Conservation (phyloP, 371 early-diverging fungal genomes). For the Zychaea mexicana region DNA sequence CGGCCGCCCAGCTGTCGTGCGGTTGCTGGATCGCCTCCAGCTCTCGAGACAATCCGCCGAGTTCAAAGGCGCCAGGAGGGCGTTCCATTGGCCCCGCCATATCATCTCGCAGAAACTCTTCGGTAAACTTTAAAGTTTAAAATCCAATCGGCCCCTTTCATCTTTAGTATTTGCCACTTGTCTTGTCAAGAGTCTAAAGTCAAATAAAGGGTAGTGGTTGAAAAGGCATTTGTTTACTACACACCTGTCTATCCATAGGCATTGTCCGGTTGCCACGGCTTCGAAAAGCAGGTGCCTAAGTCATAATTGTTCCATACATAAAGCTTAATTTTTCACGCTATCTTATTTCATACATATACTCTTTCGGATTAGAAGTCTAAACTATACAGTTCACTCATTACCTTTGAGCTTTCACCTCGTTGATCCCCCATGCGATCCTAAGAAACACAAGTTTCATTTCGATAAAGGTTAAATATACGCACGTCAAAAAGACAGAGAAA, state of each 20-base stretch:
- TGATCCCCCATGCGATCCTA: conserved; percentile 64
- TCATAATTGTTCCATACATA: background rate
- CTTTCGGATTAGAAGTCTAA: background rate
- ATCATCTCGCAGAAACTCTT: conserved; percentile 52
- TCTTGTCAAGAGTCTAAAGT: no score
- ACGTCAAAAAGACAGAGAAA: conserved; percentile 4
- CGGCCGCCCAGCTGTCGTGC: conserved; percentile 65
- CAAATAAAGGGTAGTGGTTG: no score
- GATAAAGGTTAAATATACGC: background rate
- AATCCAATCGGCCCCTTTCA: no score
- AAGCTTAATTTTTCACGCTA: background rate
- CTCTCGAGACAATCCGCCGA: conserved; percentile 59
- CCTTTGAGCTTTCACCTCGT: conserved; percentile 61
- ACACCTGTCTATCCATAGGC: conserved; percentile 22
- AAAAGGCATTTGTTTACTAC: background rate
- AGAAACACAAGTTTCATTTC: conserved; percentile 2
- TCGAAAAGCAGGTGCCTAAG: conserved; percentile 26
- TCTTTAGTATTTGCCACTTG: background rate
- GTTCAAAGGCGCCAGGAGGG: conserved; percentile 49
- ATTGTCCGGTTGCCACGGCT: conserved; percentile 17
- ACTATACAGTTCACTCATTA: conserved; percentile 13
- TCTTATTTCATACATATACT: background rate
- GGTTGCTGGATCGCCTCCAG: conserved; percentile 46
- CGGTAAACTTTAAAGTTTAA: conserved; percentile 27
- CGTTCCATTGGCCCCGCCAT: conserved; percentile 28